Conservation (phyloP, 192 early-diverging fungal species). For the Backusella psychrophila region DNA sequence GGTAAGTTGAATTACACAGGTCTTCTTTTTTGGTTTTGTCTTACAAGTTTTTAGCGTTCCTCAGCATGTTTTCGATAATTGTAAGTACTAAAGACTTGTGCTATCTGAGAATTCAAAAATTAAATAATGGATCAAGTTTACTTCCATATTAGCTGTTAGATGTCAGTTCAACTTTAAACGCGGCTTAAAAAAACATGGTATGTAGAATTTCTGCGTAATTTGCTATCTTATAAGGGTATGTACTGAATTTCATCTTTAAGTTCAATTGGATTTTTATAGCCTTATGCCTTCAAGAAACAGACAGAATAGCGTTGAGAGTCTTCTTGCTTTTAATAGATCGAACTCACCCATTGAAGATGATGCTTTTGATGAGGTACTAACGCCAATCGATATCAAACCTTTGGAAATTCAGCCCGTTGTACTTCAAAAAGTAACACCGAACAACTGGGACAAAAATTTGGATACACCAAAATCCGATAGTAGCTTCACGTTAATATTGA, state of each 20-base stretch:
- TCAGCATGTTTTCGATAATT: not conserved
- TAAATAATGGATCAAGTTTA: not conserved
- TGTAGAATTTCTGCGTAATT: not conserved
- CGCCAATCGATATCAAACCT: not conserved
- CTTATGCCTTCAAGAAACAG: not conserved
- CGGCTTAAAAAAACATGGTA: not conserved
- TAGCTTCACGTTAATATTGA: not conserved
- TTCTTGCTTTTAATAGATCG: not conserved
- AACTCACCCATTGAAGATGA: not conserved
- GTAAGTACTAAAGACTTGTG: not conserved
- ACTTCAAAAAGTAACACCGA: not conserved
- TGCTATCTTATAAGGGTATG: not conserved
- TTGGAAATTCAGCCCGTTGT: not conserved
- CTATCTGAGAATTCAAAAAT: not conserved
- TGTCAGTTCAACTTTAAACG: not conserved
- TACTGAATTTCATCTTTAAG: not conserved
- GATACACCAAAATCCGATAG: not conserved
- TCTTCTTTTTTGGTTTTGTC: not conserved
- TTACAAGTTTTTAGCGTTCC: not conserved
- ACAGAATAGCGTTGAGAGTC: not conserved
- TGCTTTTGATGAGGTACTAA: not conserved
- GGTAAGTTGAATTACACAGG: not conserved
- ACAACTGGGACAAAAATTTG: not conserved
- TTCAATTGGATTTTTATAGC: slow-evolving; percentile 1
- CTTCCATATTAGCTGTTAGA: not conserved